Percentiles rank a stretch among this genome's conserved stretches.
Evolutionary conservation across 305 asterid species (phyloP).

Genomic region (Fraxinus albicans): DNA sequence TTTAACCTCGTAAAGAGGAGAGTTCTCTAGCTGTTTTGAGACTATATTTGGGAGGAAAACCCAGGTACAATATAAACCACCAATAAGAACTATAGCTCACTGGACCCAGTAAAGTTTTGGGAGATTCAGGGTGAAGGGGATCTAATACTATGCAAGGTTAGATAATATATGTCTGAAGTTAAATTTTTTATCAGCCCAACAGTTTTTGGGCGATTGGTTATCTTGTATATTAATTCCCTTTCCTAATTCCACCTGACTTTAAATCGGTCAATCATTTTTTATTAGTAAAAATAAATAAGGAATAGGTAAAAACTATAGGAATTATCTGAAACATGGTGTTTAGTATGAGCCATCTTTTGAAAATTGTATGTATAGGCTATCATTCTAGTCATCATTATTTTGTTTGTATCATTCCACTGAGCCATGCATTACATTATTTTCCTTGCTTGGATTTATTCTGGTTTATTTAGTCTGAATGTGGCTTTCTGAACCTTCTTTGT

Average conservation of each 20-base stretch:
- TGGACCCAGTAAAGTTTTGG: neutral
- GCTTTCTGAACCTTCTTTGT: conserved; percentile 23
- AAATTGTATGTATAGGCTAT: neutral
- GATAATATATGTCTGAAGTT: neutral
- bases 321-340: neutral
- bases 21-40: neutral
- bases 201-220: neutral
- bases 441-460: conserved; percentile 1
- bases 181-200: neutral
- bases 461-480: conserved; percentile 16
- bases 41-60: conserved; percentile 1
- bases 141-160: neutral
- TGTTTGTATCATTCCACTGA: conserved; percentile 4
- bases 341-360: neutral
- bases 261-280: neutral
- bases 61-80: neutral
- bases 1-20: conserved; percentile 6
- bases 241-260: neutral
- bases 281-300: neutral
- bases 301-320: neutral
- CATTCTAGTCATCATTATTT: neutral
- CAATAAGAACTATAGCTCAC: neutral
- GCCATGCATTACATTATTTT: neutral
- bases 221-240: neutral
- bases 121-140: neutral